These are phyloP conservation scores for Boletus sp. DNA, from an alignment of 768 basidiomycete genomes.

Conservation along the genomic window DNA sequence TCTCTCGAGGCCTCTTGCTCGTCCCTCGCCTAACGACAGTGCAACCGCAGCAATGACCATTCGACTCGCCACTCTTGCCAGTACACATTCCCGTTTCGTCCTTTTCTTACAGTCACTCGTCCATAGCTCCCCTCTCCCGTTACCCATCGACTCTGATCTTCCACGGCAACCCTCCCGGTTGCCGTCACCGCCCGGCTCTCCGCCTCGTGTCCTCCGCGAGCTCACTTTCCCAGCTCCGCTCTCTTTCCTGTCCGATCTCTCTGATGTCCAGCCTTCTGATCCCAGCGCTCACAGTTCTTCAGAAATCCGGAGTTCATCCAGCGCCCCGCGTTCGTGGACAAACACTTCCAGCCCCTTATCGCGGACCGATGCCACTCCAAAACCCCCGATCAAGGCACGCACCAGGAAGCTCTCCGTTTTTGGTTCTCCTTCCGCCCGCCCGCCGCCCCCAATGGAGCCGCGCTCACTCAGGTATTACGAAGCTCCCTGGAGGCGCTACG, in stretches of 20 bases:
- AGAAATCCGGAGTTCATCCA: neutral
- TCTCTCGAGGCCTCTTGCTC: conserved; percentile 38
- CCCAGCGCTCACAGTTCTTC: conserved; percentile 3
- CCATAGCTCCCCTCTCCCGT: conserved; percentile 52
- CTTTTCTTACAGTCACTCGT: conserved; percentile 70
- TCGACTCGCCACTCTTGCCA: conserved; percentile 47
- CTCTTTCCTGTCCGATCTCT: conserved; percentile 38
- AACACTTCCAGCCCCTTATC: conserved; percentile 23
- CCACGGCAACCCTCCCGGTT: conserved; percentile 26
- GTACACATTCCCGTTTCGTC: conserved; percentile 71
- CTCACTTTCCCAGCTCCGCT: conserved; percentile 76
- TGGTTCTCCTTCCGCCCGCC: conserved; percentile 30
- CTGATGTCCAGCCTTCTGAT: conserved; percentile 11
- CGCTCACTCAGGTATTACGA: conserved; percentile 45
- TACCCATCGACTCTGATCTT: conserved; percentile 44
- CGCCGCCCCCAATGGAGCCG: conserved; percentile 47
- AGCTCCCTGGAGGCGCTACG: conserved; percentile 46
- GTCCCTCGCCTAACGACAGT: conserved; percentile 31
- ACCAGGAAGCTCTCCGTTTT: conserved; percentile 38
- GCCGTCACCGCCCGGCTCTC: conserved; percentile 16
- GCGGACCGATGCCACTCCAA: conserved; percentile 6
- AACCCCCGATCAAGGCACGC: conserved; percentile 15
- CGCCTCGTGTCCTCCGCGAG: conserved; percentile 43
- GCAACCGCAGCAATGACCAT: conserved; percentile 19
- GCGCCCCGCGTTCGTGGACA: conserved; percentile 2